A percentile compares a stretch with the other conserved stretches of the same genome.
Evolutionary conservation across 1,139 yeast genomes (phyloP).

Genomic region (Lodderomyces orthopsilosis): DNA sequence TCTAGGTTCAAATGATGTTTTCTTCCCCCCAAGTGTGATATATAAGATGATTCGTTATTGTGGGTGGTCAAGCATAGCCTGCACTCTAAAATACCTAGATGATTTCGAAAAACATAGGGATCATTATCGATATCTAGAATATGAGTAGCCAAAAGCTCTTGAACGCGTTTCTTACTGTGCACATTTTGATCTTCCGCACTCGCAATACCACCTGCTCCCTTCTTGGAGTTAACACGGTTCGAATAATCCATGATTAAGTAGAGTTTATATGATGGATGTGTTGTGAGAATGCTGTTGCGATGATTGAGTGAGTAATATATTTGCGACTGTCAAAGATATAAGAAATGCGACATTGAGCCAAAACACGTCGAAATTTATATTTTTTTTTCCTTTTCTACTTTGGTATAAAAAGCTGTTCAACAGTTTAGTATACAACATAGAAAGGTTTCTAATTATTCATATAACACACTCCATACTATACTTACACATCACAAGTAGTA

Average conservation of each 20-base stretch:
- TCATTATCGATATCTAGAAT: slow-evolving; percentile 65
- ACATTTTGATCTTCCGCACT: slow-evolving; percentile 64
- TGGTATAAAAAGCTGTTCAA: neutral
- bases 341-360: slow-evolving; percentile 1
- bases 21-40: slow-evolving; percentile 76
- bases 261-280: neutral
- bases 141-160: slow-evolving; percentile 60
- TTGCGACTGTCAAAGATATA: too few species aligned
- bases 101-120: slow-evolving; percentile 75
- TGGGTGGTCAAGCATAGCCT: slow-evolving; percentile 74
- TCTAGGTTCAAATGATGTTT: slow-evolving; percentile 72
- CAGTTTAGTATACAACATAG: too few species aligned
- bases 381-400: slow-evolving; percentile 2
- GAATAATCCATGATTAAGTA: slow-evolving; percentile 40
- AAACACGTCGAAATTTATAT: slow-evolving; percentile 1
- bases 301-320: too few species aligned
- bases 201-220: slow-evolving; percentile 71
- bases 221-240: slow-evolving; percentile 42
- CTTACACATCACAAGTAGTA: neutral
- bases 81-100: slow-evolving; percentile 74
- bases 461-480: neutral
- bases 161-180: slow-evolving; percentile 61
- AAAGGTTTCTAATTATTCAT: too few species aligned
- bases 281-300: too few species aligned
- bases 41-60: slow-evolving; percentile 68